Percentiles rank a stretch among this genome's conserved stretches.
Evolutionary conservation across 441 rosid species (phyloP).

Genomic region (Pelargonium citronellum): DNA sequence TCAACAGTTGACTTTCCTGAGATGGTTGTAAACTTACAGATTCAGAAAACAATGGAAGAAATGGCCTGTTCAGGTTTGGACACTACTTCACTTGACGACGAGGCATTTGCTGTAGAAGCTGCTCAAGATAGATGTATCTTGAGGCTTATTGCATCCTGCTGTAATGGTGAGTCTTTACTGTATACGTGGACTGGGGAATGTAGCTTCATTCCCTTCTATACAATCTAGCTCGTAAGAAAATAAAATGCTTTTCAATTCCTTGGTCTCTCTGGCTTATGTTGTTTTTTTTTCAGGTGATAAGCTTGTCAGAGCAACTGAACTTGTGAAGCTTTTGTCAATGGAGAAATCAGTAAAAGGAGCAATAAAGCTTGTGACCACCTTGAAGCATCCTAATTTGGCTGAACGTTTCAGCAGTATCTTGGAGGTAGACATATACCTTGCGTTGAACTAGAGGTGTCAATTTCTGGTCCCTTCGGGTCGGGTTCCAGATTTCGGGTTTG

Average conservation of each 20-base stretch:
- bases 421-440: slow-evolving; percentile 41
- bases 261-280: slow-evolving; percentile 9
- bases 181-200: not conserved
- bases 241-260: too few species aligned
- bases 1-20: slow-evolving; percentile 13
- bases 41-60: slow-evolving; percentile 55
- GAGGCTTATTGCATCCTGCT: slow-evolving; percentile 77
- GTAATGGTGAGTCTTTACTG: slow-evolving; percentile 56
- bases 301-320: slow-evolving; percentile 73
- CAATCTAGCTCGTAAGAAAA: not conserved
- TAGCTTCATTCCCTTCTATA: not conserved
- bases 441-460: too few species aligned
- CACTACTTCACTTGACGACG: slow-evolving; percentile 56
- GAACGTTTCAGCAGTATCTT: slow-evolving; percentile 71
- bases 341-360: slow-evolving; percentile 89
- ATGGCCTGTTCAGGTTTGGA: slow-evolving; percentile 44
- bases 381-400: slow-evolving; percentile 88
- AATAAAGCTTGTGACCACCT: slow-evolving; percentile 72
- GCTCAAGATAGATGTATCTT: slow-evolving; percentile 90
- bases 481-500: too few species aligned
- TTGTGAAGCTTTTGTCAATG: slow-evolving; percentile 60
- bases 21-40: slow-evolving; percentile 37
- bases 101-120: slow-evolving; percentile 62
- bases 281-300: slow-evolving; percentile 57
- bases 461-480: too few species aligned